Evolutionary conservation across 164 flowering plant species (phyloP).

Genomic region (Umbilicus rupestris): DNA sequence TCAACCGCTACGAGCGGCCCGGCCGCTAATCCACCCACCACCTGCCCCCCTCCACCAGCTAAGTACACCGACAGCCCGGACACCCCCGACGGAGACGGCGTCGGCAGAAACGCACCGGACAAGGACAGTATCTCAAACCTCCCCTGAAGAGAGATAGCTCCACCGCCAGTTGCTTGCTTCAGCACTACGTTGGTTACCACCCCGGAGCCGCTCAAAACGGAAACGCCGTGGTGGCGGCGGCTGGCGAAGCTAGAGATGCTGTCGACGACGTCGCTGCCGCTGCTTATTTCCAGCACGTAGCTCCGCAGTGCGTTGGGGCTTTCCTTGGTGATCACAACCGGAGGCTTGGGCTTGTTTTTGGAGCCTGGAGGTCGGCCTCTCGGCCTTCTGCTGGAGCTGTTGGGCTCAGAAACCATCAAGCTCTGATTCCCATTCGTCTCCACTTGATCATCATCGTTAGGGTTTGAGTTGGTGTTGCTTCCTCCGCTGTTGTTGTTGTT

Average conservation of each 20-base stretch:
- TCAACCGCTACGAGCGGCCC: constrained; percentile 75
- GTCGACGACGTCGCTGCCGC: constrained; percentile 59
- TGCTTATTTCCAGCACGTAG: constrained; percentile 57
- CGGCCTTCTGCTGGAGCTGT: constrained; percentile 33
- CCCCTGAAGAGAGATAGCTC: constrained; percentile 57
- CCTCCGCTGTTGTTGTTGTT: constrained; percentile 22
- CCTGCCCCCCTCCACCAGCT: constrained; percentile 84
- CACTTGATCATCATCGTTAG: constrained; percentile 26
- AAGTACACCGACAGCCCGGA: constrained; percentile 71
- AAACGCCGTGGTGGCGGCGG: constrained; percentile 69
- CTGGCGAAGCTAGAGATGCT: constrained; percentile 51
- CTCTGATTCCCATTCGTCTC: constrained; percentile 24
- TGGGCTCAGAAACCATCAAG: neutral
- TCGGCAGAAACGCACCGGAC: constrained; percentile 73
- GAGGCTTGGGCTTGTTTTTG: constrained; percentile 77
- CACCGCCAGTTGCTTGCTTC: constrained; percentile 51
- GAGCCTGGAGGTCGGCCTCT: constrained; percentile 87
- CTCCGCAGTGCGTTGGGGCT: constrained; percentile 70
- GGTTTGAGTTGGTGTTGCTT: constrained; percentile 18
- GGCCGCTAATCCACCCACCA: constrained; percentile 71
- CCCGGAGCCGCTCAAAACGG: constrained; percentile 69
- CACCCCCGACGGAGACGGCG: constrained; percentile 70
- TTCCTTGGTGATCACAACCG: constrained; percentile 63
- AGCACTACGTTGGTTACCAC: constrained; percentile 59
- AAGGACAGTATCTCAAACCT: constrained; percentile 71